A percentile compares a stretch with the other conserved stretches of the same genome.
Conservation (phyloP, 257 asterid species). For the Fraxinus excelsior region DNA sequence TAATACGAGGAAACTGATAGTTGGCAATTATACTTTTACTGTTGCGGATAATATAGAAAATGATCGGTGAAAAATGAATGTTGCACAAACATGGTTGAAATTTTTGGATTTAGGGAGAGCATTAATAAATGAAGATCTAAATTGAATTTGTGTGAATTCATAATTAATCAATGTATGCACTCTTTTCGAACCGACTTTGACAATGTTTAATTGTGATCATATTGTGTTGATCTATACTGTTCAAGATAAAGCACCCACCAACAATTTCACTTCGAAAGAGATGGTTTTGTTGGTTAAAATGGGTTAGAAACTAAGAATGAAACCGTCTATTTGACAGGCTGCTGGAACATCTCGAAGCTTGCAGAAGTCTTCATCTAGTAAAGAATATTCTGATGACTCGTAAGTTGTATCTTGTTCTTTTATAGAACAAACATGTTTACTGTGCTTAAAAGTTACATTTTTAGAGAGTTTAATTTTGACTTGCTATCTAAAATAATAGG, state of each 20-base stretch:
- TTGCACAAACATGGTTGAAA: background rate
- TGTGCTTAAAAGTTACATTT: background rate
- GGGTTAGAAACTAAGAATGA: background rate
- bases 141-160: background rate
- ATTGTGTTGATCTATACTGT: background rate
- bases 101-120: background rate
- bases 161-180: background rate
- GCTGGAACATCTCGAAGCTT: conserved; percentile 50
- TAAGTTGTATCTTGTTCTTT: conserved; percentile 37
- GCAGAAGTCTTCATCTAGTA: conserved; percentile 63
- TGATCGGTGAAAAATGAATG: background rate
- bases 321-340: conserved; percentile 47
- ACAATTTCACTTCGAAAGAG: background rate
- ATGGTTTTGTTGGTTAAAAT: background rate
- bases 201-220: background rate
- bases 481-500: background rate
- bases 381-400: conserved; percentile 70
- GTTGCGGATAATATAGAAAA: background rate
- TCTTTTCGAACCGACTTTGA: background rate
- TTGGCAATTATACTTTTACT: background rate
- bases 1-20: background rate
- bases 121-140: background rate
- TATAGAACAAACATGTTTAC: background rate
- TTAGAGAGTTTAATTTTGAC: background rate
- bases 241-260: background rate